Evolutionary conservation across 768 basidiomycete species (phyloP), one percentile per base, ranked within the genome.

Genomic region (Rhodocollybia butyracea): DNA sequence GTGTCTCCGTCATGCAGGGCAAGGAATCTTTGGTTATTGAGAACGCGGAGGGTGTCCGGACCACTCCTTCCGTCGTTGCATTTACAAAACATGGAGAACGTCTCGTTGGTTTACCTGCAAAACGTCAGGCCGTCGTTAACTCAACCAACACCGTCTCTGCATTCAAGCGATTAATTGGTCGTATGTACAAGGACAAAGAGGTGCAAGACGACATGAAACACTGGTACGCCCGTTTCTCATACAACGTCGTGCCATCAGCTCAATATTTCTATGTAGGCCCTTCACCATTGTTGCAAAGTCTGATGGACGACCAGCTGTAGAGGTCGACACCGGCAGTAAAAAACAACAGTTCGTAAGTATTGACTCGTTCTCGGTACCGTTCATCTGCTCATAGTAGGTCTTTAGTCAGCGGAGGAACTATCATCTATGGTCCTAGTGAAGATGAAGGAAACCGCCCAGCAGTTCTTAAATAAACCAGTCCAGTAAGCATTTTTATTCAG

Each of bases 61-160:
- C 97, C 59, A 99, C 97, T 15, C 97, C 97, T 2, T 99, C 97
- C 36, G 94, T 98, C 54, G 93, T 98, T 61, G 96, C 96, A 36
- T 99, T 99, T 81, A 94, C 97, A 54, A 97, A 98, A 72, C 94
- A 98, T 64, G 94, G 93, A 55, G 97, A 99, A 70, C 93, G 96
- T 56, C 81, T 98, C 30, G 88, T 97, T 57, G 96, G 96, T 72
- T 83, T 97, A 40, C 95, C 96, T 22, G 97, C 96, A 11, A 95
- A 98, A 74, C 91, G 95, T 46, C 96, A 98, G 71, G 94, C 94
- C 2, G 92, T 97, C 45, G 94, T 98, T 69, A 99, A 99, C 81
- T 79, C 92, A 6, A 66, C 86, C 55, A 97, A 97, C 78, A 98
- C 95, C 36, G 88, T 94, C 60, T 96, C 91, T 60, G 93, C 89